These are phyloP conservation scores for Dentipellis fragilis DNA, from an alignment of 768 basidiomycete species.

Conservation along the genomic window DNA sequence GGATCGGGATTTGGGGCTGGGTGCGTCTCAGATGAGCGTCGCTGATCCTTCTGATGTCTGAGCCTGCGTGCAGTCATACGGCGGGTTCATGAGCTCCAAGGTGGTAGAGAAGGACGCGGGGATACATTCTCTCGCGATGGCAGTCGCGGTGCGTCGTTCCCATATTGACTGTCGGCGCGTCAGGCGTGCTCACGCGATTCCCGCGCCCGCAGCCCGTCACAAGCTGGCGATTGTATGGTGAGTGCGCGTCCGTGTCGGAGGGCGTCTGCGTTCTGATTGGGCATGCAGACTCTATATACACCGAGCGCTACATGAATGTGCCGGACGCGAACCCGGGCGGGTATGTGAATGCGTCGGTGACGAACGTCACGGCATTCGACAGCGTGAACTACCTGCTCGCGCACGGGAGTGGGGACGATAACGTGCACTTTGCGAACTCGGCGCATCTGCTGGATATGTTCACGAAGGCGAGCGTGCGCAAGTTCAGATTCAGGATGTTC, in stretches of 20 bases:
- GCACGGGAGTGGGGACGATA: constrained; percentile 94
- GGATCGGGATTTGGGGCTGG: constrained; percentile 98
- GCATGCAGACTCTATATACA: constrained; percentile 80
- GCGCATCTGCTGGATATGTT: constrained; percentile 92
- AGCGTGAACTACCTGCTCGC: constrained; percentile 75
- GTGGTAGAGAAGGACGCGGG: constrained; percentile 85
- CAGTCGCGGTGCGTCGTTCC: constrained; percentile 54
- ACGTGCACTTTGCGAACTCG: constrained; percentile 90
- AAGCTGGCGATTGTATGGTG: constrained; percentile 77
- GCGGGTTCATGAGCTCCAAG: constrained; percentile 93
- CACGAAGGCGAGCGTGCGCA: constrained; percentile 61
- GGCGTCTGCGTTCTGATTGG: not conserved
- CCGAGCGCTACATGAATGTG: constrained; percentile 92
- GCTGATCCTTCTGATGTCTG: not conserved
- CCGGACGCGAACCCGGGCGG: constrained; percentile 72
- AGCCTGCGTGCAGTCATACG: constrained; percentile 59
- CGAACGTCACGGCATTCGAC: constrained; percentile 80
- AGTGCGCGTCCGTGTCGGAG: constrained; percentile 13
- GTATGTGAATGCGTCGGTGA: constrained; percentile 85
- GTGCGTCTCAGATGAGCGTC: constrained; percentile 32
- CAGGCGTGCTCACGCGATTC: not conserved
- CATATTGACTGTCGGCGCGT: not conserved
- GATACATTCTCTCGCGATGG: constrained; percentile 84
- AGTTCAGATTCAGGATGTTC: constrained; percentile 89
- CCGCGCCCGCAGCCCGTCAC: constrained; percentile 58